Conservation (phyloP, 2,329 filamentous ascomycete genomes). For the Triangularia setosa region DNA sequence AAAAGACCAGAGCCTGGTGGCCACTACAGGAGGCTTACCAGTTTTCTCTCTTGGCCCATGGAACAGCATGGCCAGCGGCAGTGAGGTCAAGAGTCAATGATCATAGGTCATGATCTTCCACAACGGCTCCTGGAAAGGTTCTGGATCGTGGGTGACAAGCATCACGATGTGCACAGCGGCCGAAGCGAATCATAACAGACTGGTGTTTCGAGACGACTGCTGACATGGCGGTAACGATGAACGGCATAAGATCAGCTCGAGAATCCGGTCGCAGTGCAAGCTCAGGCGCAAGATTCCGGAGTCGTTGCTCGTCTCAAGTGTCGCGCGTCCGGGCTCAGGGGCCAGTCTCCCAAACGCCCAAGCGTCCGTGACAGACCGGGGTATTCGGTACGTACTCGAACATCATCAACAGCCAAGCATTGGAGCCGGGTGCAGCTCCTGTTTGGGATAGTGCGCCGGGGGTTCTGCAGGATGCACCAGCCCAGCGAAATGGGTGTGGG, state of each 20-base stretch:
- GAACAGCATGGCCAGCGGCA: constrained; percentile 11
- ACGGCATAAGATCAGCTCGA: constrained; percentile 46
- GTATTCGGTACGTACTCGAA: constrained; percentile 20
- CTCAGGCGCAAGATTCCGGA: constrained; percentile 34
- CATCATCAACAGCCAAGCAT: constrained; percentile 24
- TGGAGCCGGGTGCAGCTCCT: constrained; percentile 29
- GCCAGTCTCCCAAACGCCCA: constrained; percentile 35
- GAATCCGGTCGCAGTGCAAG: constrained; percentile 46
- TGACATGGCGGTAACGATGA: constrained; percentile 28
- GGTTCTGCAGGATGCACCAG: constrained; percentile 22
- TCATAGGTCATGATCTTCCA: constrained; percentile 8
- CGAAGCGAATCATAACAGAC: constrained; percentile 16
- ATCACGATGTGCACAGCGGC: constrained; percentile 2
- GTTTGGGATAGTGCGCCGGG: constrained; percentile 29
- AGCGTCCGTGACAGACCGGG: constrained; percentile 31
- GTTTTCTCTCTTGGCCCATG: constrained; percentile 20
- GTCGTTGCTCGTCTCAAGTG: constrained; percentile 45
- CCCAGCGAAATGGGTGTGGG: constrained; percentile 21
- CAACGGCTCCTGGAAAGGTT: constrained; percentile 20
- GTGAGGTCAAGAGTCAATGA: background rate
- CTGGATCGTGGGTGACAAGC: constrained; percentile 27
- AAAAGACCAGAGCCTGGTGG: background rate
- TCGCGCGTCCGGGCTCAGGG: constrained; percentile 29
- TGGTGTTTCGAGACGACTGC: constrained; percentile 28
- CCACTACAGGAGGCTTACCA: background rate